Percentiles rank a stretch among this genome's conserved stretches.
phyloP scores from a whole-genome alignment of 169 alveolate genomes.

The Perkinsus olseni region DNA sequence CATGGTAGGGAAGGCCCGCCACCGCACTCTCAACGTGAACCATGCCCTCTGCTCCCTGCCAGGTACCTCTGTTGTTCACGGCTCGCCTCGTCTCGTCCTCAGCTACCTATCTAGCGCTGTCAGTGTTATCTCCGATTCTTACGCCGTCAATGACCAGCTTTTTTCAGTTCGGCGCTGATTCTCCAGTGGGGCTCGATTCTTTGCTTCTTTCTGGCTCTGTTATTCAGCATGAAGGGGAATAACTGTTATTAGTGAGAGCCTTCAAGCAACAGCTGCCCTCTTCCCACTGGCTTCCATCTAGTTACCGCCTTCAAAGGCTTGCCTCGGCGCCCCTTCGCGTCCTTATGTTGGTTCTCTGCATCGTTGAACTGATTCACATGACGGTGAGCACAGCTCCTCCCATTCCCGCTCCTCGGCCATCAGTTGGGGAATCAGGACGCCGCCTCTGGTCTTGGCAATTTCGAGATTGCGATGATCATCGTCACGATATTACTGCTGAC shows the following conservation, averaged over 20 bases:
- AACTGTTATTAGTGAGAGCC: background rate
- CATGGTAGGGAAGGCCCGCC: background rate
- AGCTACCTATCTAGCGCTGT: background rate
- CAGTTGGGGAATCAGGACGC: too few species aligned
- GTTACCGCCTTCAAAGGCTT: background rate
- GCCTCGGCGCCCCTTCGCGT: background rate
- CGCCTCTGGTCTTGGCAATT: background rate
- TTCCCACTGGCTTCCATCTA: background rate
- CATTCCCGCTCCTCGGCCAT: background rate
- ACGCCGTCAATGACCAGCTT: too few species aligned
- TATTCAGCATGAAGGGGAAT: background rate
- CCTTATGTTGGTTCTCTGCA: background rate
- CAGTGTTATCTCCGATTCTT: background rate
- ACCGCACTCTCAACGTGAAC: too few species aligned
- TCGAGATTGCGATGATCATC: background rate
- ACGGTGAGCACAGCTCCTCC: background rate
- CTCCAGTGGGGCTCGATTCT: background rate
- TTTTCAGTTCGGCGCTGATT: background rate
- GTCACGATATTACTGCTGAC: background rate
- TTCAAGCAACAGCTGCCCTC: background rate
- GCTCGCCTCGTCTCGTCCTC: background rate
- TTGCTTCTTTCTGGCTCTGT: background rate
- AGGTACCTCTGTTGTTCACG: background rate
- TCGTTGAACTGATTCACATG: background rate
- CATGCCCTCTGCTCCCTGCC: background rate